These are phyloP conservation scores for Zygotorulaspora mrakii DNA, from an alignment of 1,139 yeast genomes.

Conservation along the genomic window DNA sequence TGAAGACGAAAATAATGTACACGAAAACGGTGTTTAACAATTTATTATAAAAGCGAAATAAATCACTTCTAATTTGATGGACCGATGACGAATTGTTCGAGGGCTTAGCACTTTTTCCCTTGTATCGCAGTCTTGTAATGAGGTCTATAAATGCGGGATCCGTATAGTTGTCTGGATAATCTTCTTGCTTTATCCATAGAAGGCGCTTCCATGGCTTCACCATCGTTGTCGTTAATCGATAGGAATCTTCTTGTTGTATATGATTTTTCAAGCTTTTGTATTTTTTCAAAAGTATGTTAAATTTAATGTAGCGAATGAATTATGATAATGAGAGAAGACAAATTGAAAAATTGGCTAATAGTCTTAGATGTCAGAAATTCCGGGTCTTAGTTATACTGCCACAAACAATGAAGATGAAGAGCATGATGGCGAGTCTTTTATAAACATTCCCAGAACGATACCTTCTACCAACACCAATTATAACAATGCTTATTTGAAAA, in stretches of 20 bases:
- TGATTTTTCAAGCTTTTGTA: not conserved
- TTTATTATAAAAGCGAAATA: conserved; percentile 35
- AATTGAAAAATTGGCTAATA: no score
- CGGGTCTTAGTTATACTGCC: conserved; percentile 6
- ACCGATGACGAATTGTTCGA: conserved; percentile 59
- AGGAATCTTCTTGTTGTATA: not conserved
- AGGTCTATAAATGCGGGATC: conserved; percentile 75
- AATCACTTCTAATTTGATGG: conserved; percentile 46
- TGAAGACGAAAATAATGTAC: conserved; percentile 38
- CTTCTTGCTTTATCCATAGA: conserved; percentile 81
- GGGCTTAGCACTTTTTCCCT: conserved; percentile 16
- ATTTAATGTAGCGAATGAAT: no score
- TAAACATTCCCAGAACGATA: conserved; percentile 14
- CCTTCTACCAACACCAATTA: conserved; percentile 12
- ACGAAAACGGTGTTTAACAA: conserved; percentile 36
- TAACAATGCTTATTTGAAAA: conserved; percentile 3
- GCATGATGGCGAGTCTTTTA: conserved; percentile 5
- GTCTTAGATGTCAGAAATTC: conserved; percentile 5
- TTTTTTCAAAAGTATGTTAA: no score
- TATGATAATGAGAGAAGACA: no score
- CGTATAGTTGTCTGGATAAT: conserved; percentile 89
- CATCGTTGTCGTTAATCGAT: no score
- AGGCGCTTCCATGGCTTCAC: conserved; percentile 64
- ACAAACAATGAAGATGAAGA: conserved; percentile 16
- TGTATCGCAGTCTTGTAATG: conserved; percentile 59